These are phyloP conservation scores for Xylaria sp. DNA, from an alignment of 2,329 filamentous ascomycete species.

Conservation along the genomic window DNA sequence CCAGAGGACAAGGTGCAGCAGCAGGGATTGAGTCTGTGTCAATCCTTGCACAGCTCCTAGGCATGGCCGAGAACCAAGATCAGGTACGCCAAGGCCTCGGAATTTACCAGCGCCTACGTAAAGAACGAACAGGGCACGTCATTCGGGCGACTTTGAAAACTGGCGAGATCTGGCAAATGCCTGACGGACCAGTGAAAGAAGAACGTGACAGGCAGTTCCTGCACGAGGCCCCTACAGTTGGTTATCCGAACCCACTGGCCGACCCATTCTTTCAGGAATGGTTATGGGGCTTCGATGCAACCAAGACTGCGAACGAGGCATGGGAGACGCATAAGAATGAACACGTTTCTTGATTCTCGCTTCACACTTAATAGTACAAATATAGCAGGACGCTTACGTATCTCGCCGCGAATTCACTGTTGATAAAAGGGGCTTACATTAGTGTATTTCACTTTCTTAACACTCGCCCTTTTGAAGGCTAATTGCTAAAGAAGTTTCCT, in stretches of 20 bases:
- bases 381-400: background rate
- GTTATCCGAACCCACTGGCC: constrained; percentile 41
- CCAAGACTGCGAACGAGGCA: constrained; percentile 34
- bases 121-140: constrained; percentile 38
- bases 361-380: background rate
- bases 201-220: constrained; percentile 39
- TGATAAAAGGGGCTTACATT: background rate
- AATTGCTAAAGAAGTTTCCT: background rate
- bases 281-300: constrained; percentile 41
- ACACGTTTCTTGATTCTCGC: background rate
- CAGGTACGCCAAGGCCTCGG: constrained; percentile 28
- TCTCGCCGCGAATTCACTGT: background rate
- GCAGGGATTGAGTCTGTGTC: constrained; percentile 40
- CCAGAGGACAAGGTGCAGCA: constrained; percentile 40
- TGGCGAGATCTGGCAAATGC: constrained; percentile 40
- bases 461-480: background rate
- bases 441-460: background rate
- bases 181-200: constrained; percentile 39
- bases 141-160: constrained; percentile 39
- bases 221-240: constrained; percentile 35
- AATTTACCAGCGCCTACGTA: constrained; percentile 39
- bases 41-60: constrained; percentile 37
- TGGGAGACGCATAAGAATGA: constrained; percentile 28
- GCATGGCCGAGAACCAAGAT: constrained; percentile 26
- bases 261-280: constrained; percentile 43